These are phyloP conservation scores for Lactarius hatsudake DNA, from an alignment of 768 basidiomycete genomes.

Conservation along the genomic window DNA sequence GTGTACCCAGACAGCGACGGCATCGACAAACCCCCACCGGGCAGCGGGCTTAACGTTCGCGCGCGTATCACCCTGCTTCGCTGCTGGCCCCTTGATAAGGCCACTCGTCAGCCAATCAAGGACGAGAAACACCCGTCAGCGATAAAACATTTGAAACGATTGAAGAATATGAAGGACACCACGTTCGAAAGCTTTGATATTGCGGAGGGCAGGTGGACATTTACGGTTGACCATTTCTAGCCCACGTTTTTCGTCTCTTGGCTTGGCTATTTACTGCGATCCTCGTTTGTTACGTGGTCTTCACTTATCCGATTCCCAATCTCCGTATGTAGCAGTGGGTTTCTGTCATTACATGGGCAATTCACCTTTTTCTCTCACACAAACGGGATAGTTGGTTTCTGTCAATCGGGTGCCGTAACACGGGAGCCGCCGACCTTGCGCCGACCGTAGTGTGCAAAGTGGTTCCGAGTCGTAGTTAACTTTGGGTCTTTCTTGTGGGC, in stretches of 20 bases:
- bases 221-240: conserved; percentile 91
- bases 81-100: conserved; percentile 91
- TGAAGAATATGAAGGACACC: conserved; percentile 84
- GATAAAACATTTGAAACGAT: conserved; percentile 70
- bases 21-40: conserved; percentile 78
- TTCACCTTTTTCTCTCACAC: background rate
- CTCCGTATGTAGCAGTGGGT: conserved; percentile 7
- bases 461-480: background rate
- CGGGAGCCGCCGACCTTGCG: background rate
- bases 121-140: conserved; percentile 69
- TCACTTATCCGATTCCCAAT: conserved; percentile 7
- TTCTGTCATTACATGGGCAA: conserved; percentile 3
- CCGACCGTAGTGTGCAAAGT: background rate
- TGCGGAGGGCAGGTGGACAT: conserved; percentile 85
- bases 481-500: background rate
- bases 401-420: background rate
- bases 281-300: conserved; percentile 6
- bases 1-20: conserved; percentile 91
- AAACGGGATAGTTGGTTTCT: background rate
- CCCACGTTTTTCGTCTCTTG: background rate
- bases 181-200: conserved; percentile 79
- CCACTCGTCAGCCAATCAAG: conserved; percentile 85
- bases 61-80: conserved; percentile 72
- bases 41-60: conserved; percentile 85
- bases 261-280: background rate